Percentiles rank a stretch among this genome's conserved stretches.
Evolutionary conservation across 2,329 filamentous ascomycete genomes (phyloP).

Genomic region (Colletotrichum higginsianum): DNA sequence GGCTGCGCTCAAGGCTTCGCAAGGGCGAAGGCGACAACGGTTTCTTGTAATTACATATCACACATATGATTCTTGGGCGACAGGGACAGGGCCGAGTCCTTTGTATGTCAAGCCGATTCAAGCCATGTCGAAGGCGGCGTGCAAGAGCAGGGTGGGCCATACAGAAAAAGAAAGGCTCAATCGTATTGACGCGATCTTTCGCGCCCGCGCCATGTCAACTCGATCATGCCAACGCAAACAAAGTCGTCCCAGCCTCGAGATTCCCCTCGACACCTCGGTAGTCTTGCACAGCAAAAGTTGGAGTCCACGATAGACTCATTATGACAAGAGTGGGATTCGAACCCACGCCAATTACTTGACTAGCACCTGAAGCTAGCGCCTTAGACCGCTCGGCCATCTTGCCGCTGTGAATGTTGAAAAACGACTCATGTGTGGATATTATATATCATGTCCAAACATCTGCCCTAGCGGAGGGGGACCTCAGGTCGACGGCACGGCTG

Average conservation of each 20-base stretch:
- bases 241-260: too few relatives aligned
- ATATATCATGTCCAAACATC: neutral
- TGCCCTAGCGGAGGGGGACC: too few relatives aligned
- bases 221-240: neutral
- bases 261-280: neutral
- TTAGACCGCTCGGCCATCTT: slow-evolving; percentile 43
- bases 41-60: too few relatives aligned
- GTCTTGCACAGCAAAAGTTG: neutral
- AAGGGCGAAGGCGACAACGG: too few relatives aligned
- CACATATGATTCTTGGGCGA: too few relatives aligned
- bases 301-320: fast-evolving
- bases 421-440: fast-evolving
- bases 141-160: too few relatives aligned
- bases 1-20: too few relatives aligned
- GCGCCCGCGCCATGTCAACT: too few relatives aligned
- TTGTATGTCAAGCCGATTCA: neutral
- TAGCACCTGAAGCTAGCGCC: slow-evolving; percentile 43
- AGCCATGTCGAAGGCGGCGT: too few relatives aligned
- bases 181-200: too few relatives aligned
- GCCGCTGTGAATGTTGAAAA: neutral
- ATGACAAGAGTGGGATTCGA: slow-evolving; percentile 42
- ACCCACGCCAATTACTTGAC: slow-evolving; percentile 41
- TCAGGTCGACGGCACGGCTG: too few relatives aligned
- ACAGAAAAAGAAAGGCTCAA: neutral
- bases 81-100: too few relatives aligned